Evolutionary conservation across 139 green algal species (phyloP), one percentile per base, ranked within the genome.

Genomic region (Mesotaenium endlicherianum): DNA sequence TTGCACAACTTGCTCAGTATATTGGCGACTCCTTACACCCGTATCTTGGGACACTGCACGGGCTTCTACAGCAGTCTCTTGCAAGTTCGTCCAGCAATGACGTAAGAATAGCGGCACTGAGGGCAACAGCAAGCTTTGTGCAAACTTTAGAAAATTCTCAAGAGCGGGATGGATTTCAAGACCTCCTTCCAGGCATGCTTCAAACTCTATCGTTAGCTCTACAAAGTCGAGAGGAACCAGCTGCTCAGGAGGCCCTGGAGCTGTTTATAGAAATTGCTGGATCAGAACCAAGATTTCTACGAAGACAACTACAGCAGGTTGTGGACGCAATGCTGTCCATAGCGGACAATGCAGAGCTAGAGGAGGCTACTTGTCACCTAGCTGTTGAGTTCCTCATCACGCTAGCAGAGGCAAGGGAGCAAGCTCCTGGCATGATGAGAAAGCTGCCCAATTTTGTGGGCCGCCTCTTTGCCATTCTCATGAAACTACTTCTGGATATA

Each of bases 321-420:
- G 89, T 97, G 55, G 79, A 83, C 31, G 93, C 94, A 16, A 97
- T 99, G 93, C 89, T 98, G 34, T 75, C 86, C 16, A 87, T 87
- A n/a, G 81, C 81, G 11, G 81, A 87, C 39, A 36, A 40, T 11
- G n/a, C n/a, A 36, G 50, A 90, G 44, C 87, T 94, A 4, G 92
- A 95, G 77, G 82, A 91, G 1, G 78, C 82, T 17, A 94, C 91
- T 1, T 90, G 96, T 42, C 90, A 90, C 38, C 88, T 98, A 49
- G 95, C 96, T 2, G 91, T 91, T 1, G 96, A 99, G 91, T 96
- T 98, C 57, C 83, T 99, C 78, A 92, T 99, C 34, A 97, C 95
- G 36, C 90, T 99, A 77, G 94, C 91, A 38, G 96, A 99, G 90
- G 93, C 93, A 40, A 87, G 96, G 31, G 95, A 99, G 41, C 89